Base-by-base conservation (phyloP, 139 green algal species). In the Monoraphidium neglectum region DNA sequence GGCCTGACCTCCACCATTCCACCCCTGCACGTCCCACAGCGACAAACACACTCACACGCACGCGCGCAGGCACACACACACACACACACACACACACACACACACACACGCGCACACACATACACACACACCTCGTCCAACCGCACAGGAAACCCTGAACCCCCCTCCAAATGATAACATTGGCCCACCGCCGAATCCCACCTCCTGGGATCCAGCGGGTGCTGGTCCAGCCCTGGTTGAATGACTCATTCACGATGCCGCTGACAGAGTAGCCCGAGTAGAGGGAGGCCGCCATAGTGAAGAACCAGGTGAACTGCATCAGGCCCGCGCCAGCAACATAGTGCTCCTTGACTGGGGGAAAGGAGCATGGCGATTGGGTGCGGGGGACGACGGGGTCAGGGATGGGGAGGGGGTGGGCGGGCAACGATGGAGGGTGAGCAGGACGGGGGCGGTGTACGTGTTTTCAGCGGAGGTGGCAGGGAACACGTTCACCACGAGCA, bases 201-300 rank as follows among this genome's bases (percentile, higher is more conserved):
- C 72, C 74, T 16, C 38, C 83, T 26, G 83, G 79, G 38, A 88
- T 88, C 83, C 83, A 88, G 21, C 76, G 73, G 0, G 83, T 88
- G 16, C 62, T 79, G 3, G 70, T 66, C 79, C 79, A 88, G 72
- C 83, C 83, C 35, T 4, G 21, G 46, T 37, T 62, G 56, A 83
- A 88, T 8, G 79, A 76, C 66, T 88, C 83, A 67, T 78, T 72
- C n/a, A 83, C 76, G 35, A 88, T 88, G 77, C 82, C 80, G 6
- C 51, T 76, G 1, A 88, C 83, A 23, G 79, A 83, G 68, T 88
- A 88, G 36, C 83, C 83, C 5, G 67, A 80, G 53, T 83, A 88
- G 8, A 88, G 69, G 3, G 83, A 78, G 4, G 83, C 78, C 40
- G 79, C 68, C 83, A 88, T 88, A 4, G 76, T 82, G 67, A 84